Evolutionary conservation across 129 eudicot genomes (phyloP).

Genomic region (Erigeron canadensis): DNA sequence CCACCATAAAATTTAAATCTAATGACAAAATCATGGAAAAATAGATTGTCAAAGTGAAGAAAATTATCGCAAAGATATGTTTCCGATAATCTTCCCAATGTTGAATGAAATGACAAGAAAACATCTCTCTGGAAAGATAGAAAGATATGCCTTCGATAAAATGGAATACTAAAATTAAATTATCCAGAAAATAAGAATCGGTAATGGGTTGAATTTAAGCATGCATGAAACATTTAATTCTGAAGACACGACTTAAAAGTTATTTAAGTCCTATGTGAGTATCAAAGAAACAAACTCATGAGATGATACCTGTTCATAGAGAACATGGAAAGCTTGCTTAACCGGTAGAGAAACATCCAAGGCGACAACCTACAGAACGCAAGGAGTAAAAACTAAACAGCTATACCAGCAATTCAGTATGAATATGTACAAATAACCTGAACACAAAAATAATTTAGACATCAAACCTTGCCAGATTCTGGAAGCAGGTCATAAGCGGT

Average conservation of each 20-base stretch:
- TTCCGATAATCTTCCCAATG: too few species aligned
- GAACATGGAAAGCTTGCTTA: conserved; percentile 87
- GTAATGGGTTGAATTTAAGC: conserved; percentile 2
- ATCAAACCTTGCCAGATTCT: conserved; percentile 83
- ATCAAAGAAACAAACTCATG: not conserved
- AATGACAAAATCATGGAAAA: too few species aligned
- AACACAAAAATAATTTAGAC: not conserved
- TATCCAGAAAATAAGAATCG: too few species aligned
- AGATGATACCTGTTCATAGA: conserved; percentile 69
- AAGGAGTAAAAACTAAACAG: conserved; percentile 2
- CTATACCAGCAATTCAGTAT: conserved; percentile 12
- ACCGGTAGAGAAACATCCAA: conserved; percentile 78
- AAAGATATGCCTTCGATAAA: too few species aligned
- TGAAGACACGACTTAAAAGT: conserved; percentile 7
- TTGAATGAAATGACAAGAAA: too few species aligned
- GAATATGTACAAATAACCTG: not conserved
- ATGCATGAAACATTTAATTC: conserved; percentile 24
- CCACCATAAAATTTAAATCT: too few species aligned
- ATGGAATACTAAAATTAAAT: too few species aligned
- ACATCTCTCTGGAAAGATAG: too few species aligned
- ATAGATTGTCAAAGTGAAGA: too few species aligned
- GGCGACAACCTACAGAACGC: conserved; percentile 56
- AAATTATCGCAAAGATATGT: too few species aligned
- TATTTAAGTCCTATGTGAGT: too few species aligned
- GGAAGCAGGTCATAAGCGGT: conserved; percentile 87